Evolutionary conservation across 306 rosid species (phyloP), one percentile per base, ranked within the genome.

Genomic region (Gillenia trifoliata): DNA sequence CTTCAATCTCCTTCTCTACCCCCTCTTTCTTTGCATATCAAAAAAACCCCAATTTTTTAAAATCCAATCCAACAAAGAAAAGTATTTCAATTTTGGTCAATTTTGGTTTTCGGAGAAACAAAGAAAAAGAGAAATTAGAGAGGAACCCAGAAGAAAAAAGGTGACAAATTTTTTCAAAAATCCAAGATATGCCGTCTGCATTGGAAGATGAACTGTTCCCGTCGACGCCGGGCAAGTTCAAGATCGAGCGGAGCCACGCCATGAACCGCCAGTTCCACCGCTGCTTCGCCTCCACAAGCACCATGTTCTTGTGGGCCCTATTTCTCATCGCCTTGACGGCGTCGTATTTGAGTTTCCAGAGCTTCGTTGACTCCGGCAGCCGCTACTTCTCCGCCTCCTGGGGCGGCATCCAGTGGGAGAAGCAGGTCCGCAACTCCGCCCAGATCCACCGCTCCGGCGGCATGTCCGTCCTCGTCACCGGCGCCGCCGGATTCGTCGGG

Each of bases 381-480:
- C 84, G 85, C 11, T 88, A 89, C 68, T 80, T 89, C 59, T 50
- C 97, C 3, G 88, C 96, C 11, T 93, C 97, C 0, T 91, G 98
- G 98, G 98, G 97, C 3, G 98, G 97, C 8, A 76, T 88, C 86
- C 90, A 89, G 72, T 93, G 98, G 98, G 98, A 93, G 83, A 93
- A 89, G 72, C 93, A 93, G 65, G 93, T 93, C 20, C 90, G 91
- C 11, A 64, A 74, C 63, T 93, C 97, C 3, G 96, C 97, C 23
- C 86, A 85, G 85, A 77, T 86, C 86, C 88, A 79, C 75, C 89
- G 96, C 1, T 73, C 84, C 2, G 91, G 91, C 0, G 96, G 98
- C 54, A 85, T 89, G 82, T 83, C 98, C 0, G 93, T 91, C 0
- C 86, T 93, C 0, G 91, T 93, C 3, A 93, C 97, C 34, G 97